These are phyloP conservation scores for Datisca glomerata DNA, from an alignment of 306 rosid genomes.

Conservation along the genomic window DNA sequence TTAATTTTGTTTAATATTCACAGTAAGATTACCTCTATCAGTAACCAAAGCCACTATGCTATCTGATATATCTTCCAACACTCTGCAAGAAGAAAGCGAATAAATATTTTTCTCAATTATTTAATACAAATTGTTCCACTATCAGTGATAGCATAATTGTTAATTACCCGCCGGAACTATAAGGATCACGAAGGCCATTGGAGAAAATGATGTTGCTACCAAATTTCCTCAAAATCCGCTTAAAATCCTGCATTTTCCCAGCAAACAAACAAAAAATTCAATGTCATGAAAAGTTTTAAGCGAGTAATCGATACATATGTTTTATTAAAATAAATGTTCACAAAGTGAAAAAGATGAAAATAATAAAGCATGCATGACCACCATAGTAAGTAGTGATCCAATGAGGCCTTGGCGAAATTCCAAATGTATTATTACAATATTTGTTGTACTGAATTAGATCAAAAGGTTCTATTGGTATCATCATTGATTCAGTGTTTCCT, in stretches of 20 bases:
- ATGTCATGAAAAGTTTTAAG: no score
- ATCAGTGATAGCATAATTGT: neutral
- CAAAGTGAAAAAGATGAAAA: neutral
- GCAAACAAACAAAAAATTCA: neutral
- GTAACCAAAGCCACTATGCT: constrained; percentile 4
- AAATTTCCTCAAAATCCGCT: constrained; percentile 6
- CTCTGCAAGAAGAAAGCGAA: neutral
- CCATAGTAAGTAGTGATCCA: constrained; percentile 10
- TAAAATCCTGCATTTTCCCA: constrained; percentile 6
- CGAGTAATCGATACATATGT: neutral
- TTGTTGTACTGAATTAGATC: constrained; percentile 11
- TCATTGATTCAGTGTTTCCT: constrained; percentile 5
- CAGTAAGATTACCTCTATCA: neutral
- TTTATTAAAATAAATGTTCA: neutral
- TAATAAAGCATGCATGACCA: neutral
- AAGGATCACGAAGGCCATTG: constrained; percentile 10
- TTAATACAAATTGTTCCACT: no score
- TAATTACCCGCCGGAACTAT: constrained; percentile 10
- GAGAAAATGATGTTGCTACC: constrained; percentile 13
- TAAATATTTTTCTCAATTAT: neutral
- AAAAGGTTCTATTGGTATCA: constrained; percentile 24
- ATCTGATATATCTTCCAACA: constrained; percentile 3
- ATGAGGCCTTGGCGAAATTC: constrained; percentile 9
- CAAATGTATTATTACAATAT: neutral
- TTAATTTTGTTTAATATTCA: neutral